Evolutionary conservation across 192 early-diverging fungal species (phyloP), one percentile per base, ranked within the genome.

Genomic region (Diversispora epigaea): DNA sequence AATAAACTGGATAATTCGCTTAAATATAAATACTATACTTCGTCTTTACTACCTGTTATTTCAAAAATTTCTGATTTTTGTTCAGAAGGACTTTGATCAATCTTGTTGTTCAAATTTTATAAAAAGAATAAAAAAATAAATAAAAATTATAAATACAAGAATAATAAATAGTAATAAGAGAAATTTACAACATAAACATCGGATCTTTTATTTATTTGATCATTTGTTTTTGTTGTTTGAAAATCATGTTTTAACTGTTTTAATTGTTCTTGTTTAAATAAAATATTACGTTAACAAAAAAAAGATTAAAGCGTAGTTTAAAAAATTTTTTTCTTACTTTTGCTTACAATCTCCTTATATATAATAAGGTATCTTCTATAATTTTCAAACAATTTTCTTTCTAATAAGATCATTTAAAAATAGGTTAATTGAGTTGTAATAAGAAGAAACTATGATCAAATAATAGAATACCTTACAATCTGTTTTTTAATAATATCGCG

Each of bases 111-210:
- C 47, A 49, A 49, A 12, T 49, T 49, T 12, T 49, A 49, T 49
- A 49, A 49, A 49, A 49, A 12, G 12, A 10, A 49, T 10, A 49
- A 10, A 49, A 49, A 49, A 49, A 10, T 49, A 49, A 49, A 49
- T 10, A 49, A 49, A 49, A 49, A 49, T n/a, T n/a, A 12, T 12
- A 0, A 49, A 49, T 12, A 49, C n/a, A 58, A 58, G 7, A 58
- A 58, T 58, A 58, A 58, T 25, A 58, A 58, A 7, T n/a, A 25
- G n/a, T 58, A 4, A 65, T 65, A 65, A 65, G 58, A 60, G 17
- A 60, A 60, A 60, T 3, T 65, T 39, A 65, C 63, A 65, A 39
- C 63, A 39, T 65, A 65, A 65, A 65, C 63, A 65, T 65, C 63
- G 40, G 32, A 32, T 65, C 41, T 65, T 43, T 65, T 32, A 43